Base-by-base conservation (phyloP, 2,329 filamentous ascomycete genomes). In the Fusarium keratoplasticum region DNA sequence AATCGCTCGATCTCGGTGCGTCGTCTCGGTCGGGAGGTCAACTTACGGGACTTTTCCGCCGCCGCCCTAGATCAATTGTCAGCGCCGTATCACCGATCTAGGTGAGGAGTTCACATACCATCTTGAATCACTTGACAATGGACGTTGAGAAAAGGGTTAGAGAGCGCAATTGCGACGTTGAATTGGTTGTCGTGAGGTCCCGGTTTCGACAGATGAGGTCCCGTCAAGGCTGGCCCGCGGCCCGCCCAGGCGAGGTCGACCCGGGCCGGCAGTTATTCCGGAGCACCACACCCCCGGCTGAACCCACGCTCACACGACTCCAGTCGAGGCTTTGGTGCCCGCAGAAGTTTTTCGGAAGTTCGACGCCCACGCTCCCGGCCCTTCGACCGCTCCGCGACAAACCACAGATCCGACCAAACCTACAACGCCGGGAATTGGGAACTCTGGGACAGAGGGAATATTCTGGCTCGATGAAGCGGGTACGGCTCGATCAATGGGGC, bases 11-110 rank as follows among this genome's bases (percentile, higher is more conserved):
- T 74, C 59, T 64, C 54, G 59, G 31, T 61, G 60, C 27, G 31
- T 63, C 64, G 52, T 55, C 63, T 67, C 66, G 72, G 66, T 68
- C 75, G 78, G 67, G 72, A 58, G 69, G 71, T 66, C 54, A 69
- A 84, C 86, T 88, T 84, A 90, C 88, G 87, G 87, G 80, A 90
- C 83, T 83, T 84, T 86, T 82, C 90, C 92, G 87, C 95, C 95
- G 86, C 94, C 94, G 87, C 93, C 93, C 92, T 92, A 75, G 27
- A 63, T 73, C 70, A 71, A 67, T 62, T 74, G 82, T 90, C 83
- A 90, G 87, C 76, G 38, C 57, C 35, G 38, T 61, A 29, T 33
- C 52, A 29, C 33, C 44, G 11, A 10, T 10, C 6, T 8, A 9
- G 1, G 11, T 14, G 35, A 8, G 2, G 6, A 22, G 16, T 1